Evolutionary conservation across 148 eudicot species (phyloP).

Genomic region (Oxyria digyna): DNA sequence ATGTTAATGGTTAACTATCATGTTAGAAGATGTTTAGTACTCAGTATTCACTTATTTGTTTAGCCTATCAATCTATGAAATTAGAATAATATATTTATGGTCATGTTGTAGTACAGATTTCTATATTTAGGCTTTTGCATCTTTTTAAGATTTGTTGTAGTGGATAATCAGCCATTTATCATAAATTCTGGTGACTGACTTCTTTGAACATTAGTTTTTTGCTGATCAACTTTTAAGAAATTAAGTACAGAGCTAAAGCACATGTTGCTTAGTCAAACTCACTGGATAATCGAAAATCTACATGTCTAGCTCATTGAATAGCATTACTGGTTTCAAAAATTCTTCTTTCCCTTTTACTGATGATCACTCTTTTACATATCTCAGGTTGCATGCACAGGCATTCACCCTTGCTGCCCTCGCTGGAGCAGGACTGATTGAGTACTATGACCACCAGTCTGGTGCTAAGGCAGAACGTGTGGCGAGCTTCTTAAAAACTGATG

Average conservation of each 20-base stretch:
- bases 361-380: neutral
- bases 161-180: neutral
- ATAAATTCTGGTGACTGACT: neutral
- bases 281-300: too few species aligned
- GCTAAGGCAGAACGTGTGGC: conserved; percentile 25
- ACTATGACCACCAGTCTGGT: conserved; percentile 23
- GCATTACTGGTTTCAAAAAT: neutral
- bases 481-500: conserved; percentile 13
- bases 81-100: neutral
- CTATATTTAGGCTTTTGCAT: neutral
- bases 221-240: neutral
- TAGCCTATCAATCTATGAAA: neutral
- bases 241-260: neutral
- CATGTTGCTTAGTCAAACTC: too few species aligned
- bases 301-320: neutral
- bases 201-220: neutral
- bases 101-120: neutral
- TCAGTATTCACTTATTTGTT: neutral
- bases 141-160: neutral
- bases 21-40: neutral
- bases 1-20: neutral
- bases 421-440: conserved; percentile 27
- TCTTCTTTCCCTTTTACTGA: neutral
- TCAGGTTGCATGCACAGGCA: conserved; percentile 35
- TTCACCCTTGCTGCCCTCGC: conserved; percentile 32